Base-by-base conservation (phyloP, 176 grass and related monocot genomes). In the Eleusine coracana region DNA sequence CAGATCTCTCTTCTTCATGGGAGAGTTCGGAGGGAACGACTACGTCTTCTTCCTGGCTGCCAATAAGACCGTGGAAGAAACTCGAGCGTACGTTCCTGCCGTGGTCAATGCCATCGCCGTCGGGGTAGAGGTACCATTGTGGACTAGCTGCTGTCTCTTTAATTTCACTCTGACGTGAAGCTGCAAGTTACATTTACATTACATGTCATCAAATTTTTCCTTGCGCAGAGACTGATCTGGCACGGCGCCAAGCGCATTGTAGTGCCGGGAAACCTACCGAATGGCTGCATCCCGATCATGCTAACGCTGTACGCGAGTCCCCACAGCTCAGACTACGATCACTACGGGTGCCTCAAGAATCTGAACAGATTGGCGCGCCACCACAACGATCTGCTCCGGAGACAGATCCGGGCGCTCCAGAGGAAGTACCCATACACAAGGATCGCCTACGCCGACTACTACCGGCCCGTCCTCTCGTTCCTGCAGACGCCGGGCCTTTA, bases 1-100 rank as follows among this genome's bases (percentile, higher is more conserved):
- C 29, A 79, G 12, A 28, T 89, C 89, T 1, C 82, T 94, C 6
- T 89, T 94, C 60, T 6, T 94, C 68, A 79, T 91, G 21, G 89
- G 92, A 9, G 92, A 91, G 82, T 76, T 94, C 67, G 92, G 89
- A 14, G 81, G 86, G 9, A 94, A 94, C 46, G 92, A 94, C 48
- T 91, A 94, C 73, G 73, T 61, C 25, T 54, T 80, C 60, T 14
- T 74, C 42, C 60, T 94, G 21, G 77, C 84, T 28, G 79, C 76
- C 31, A 74, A 78, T 17, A 82, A 79, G 66, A 75, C 56, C 31
- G 14, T 89, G 29, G 28, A 38, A 1, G 6, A 80, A 7, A 68
- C 77, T 1, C 7, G 13, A 14, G 4, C 27, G 8, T 75, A 75
- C 37, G 76, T 85, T 5, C 91, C 87, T 3, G 10, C 44, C 1